Percentiles rank a stretch among this genome's conserved stretches.
Evolutionary conservation across 441 rosid genomes (phyloP).

Genomic region (Flueggea neowawraea): DNA sequence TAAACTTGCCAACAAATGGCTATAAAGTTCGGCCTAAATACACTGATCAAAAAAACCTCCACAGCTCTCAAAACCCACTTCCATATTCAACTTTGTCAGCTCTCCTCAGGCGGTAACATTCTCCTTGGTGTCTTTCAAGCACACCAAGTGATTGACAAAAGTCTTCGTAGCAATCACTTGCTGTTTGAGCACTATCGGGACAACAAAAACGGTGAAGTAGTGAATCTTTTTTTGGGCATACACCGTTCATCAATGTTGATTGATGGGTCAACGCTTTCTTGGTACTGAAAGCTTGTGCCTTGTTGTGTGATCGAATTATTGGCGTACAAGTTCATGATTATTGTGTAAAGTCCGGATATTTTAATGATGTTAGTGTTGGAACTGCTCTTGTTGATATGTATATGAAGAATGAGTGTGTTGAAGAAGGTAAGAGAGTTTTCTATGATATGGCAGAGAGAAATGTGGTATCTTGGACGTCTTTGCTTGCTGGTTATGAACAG

Average conservation of each 20-base stretch:
- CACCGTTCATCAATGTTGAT: conserved; percentile 43
- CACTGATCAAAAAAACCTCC: neutral
- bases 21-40: neutral
- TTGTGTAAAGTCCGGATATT: conserved; percentile 58
- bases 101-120: neutral
- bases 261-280: conserved; percentile 58
- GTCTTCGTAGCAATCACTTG: conserved; percentile 35
- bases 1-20: no score
- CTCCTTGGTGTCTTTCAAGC: conserved; percentile 6
- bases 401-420: conserved; percentile 50
- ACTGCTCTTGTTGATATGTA: conserved; percentile 74
- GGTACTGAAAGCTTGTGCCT: conserved; percentile 63
- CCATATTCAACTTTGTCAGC: neutral
- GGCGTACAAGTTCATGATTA: conserved; percentile 68
- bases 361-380: conserved; percentile 65
- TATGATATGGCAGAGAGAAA: conserved; percentile 48
- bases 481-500: conserved; percentile 74
- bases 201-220: conserved; percentile 44
- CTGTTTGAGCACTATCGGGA: conserved; percentile 51
- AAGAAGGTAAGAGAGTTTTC: conserved; percentile 57
- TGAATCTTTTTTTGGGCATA: conserved; percentile 44
- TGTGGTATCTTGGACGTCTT: conserved; percentile 84
- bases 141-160: conserved; percentile 50
- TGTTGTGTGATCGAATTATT: conserved; percentile 34
- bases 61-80: neutral